phyloP scores from a whole-genome alignment of 164 flowering plant genomes.

The Tinospora cordifolia region DNA sequence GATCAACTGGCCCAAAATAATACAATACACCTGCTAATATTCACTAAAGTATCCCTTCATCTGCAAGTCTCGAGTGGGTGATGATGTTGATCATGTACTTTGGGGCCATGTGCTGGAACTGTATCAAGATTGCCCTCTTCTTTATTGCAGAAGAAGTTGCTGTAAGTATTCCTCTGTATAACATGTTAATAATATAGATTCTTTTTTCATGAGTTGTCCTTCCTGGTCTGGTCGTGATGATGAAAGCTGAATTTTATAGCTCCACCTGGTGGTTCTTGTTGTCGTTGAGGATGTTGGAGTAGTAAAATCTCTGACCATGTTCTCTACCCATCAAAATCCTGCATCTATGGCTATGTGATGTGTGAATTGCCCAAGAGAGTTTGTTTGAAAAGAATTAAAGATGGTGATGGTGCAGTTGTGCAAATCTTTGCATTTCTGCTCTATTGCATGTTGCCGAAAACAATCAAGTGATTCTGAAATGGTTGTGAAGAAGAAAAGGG shows the following conservation, averaged over 20 bases:
- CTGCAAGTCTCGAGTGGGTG: neutral
- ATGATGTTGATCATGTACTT: neutral
- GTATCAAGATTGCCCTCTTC: neutral
- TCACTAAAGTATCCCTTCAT: conserved; percentile 8
- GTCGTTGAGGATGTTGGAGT: no score
- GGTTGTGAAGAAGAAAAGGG: no score
- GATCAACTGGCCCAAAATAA: conserved; percentile 38
- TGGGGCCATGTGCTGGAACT: neutral
- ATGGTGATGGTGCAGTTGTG: no score
- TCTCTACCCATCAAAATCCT: no score
- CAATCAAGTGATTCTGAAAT: no score
- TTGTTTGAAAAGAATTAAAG: no score
- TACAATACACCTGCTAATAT: conserved; percentile 21
- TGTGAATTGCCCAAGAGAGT: no score
- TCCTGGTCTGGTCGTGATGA: neutral
- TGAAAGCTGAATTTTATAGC: neutral
- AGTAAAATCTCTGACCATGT: no score
- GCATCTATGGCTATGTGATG: no score
- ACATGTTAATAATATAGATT: neutral
- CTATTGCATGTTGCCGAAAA: no score
- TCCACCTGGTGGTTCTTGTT: neutral
- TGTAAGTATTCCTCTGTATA: conserved; percentile 3
- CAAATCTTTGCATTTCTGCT: no score
- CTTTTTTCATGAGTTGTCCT: neutral
- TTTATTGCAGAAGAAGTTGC: neutral